Conservation (phyloP, 176 grass and related monocot genomes). For the Hordeum marinum region DNA sequence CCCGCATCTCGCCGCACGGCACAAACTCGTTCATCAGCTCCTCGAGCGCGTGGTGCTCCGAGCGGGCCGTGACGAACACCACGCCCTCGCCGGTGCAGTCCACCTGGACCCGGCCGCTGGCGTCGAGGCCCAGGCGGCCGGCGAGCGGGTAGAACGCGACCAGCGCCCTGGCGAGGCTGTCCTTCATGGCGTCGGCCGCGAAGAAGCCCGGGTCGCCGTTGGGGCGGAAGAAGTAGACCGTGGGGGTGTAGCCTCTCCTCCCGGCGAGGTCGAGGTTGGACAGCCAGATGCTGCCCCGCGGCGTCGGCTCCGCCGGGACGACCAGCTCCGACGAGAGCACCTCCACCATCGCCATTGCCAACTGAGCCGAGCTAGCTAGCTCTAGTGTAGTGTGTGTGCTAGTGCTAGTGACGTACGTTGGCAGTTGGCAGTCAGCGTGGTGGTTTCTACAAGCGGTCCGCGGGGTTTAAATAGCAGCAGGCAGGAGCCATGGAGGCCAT, state of each 20-base stretch:
- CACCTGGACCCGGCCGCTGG: conserved; percentile 37
- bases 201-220: conserved; percentile 38
- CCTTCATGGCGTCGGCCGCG: conserved; percentile 14
- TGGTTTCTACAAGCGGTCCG: neutral
- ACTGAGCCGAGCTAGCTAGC: neutral
- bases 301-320: conserved; percentile 49
- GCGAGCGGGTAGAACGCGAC: conserved; percentile 68
- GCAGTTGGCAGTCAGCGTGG: neutral
- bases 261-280: conserved; percentile 63
- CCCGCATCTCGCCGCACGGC: conserved; percentile 35
- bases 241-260: conserved; percentile 43
- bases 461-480: neutral
- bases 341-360: conserved; percentile 36
- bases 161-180: conserved; percentile 41
- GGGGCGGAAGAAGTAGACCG: conserved; percentile 54
- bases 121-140: conserved; percentile 42
- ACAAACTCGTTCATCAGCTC: conserved; percentile 41
- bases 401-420: neutral
- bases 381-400: neutral
- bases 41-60: conserved; percentile 3
- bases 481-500: too few species aligned
- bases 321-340: conserved; percentile 37
- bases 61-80: conserved; percentile 28
- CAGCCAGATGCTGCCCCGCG: conserved; percentile 47
- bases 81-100: conserved; percentile 57